Percentiles rank a stretch among this genome's conserved stretches.
Evolutionary conservation across 2,329 filamentous ascomycete species (phyloP).

Genomic region (Madurella fahalii): DNA sequence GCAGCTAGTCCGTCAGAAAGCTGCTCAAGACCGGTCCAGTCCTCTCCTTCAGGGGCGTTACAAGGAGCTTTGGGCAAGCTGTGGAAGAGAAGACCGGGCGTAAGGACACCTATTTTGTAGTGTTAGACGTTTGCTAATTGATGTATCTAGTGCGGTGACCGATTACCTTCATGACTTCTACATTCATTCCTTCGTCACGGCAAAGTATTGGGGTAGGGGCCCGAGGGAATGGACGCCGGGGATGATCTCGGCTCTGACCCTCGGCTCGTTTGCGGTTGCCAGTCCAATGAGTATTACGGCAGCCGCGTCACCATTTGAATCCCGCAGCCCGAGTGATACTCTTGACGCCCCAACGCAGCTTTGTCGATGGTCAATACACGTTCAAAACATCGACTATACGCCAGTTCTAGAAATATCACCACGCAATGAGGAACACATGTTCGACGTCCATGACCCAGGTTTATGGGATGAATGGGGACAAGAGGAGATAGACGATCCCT

Average conservation of each 20-base stretch:
- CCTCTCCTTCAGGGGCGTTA: slow-evolving; percentile 1
- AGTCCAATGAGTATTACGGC: not conserved
- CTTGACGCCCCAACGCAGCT: slow-evolving; percentile 2
- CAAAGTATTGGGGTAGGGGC: slow-evolving; percentile 8
- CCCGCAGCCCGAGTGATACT: not conserved
- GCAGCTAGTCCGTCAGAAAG: too few species aligned
- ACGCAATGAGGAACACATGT: not conserved
- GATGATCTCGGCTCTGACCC: slow-evolving; percentile 1
- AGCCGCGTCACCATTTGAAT: not conserved
- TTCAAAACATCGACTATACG: not conserved
- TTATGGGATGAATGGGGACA: not conserved
- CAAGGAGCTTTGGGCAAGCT: slow-evolving; percentile 2
- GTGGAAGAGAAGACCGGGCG: slow-evolving; percentile 1
- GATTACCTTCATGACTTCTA: slow-evolving; percentile 9
- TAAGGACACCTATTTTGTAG: not conserved
- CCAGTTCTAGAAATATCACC: not conserved
- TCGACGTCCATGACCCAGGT: not conserved
- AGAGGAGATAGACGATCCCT: too few species aligned
- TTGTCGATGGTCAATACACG: slow-evolving; percentile 4
- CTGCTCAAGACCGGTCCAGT: slow-evolving; percentile 2
- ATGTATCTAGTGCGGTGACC: not conserved
- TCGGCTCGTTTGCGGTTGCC: not conserved
- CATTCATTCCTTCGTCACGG: slow-evolving; percentile 2
- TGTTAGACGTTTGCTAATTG: not conserved
- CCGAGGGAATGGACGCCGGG: not conserved